Conservation (phyloP, 257 asterid species). For the Cinchona pubescens region DNA sequence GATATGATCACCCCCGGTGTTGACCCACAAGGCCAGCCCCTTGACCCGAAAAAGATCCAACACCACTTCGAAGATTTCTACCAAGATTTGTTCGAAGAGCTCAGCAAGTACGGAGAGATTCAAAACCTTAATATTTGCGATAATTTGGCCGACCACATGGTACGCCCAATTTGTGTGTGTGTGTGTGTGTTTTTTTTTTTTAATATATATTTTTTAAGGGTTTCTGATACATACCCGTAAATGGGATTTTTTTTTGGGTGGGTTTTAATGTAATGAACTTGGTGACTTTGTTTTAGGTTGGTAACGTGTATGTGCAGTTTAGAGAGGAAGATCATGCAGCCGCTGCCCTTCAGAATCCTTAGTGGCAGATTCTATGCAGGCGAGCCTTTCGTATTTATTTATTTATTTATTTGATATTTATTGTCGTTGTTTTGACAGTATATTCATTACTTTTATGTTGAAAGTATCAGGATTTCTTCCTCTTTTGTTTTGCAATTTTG, state of each 20-base stretch:
- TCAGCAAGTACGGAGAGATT: conserved; percentile 85
- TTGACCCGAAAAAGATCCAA: conserved; percentile 73
- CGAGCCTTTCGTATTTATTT: conserved; percentile 16
- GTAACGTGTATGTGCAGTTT: conserved; percentile 80
- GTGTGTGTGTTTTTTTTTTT: neutral
- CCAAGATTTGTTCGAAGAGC: conserved; percentile 79
- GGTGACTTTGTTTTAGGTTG: conserved; percentile 31
- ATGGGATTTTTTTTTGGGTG: neutral
- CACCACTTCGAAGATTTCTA: conserved; percentile 84
- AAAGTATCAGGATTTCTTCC: neutral
- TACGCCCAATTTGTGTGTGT: neutral
- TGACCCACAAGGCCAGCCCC: conserved; percentile 74
- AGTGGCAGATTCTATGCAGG: conserved; percentile 83
- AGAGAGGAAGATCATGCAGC: conserved; percentile 89
- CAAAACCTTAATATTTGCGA: conserved; percentile 84
- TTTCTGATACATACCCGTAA: neutral
- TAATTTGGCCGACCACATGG: conserved; percentile 92
- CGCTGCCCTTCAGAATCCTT: conserved; percentile 77
- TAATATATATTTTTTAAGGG: no score
- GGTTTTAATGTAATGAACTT: neutral
- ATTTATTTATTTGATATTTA: neutral
- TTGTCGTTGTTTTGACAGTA: neutral
- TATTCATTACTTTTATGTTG: neutral
- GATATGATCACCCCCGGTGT: conserved; percentile 88
- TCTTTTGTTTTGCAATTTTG: no score